Conservation (phyloP, 2,329 filamentous ascomycete species). For the Epichloe scottii region DNA sequence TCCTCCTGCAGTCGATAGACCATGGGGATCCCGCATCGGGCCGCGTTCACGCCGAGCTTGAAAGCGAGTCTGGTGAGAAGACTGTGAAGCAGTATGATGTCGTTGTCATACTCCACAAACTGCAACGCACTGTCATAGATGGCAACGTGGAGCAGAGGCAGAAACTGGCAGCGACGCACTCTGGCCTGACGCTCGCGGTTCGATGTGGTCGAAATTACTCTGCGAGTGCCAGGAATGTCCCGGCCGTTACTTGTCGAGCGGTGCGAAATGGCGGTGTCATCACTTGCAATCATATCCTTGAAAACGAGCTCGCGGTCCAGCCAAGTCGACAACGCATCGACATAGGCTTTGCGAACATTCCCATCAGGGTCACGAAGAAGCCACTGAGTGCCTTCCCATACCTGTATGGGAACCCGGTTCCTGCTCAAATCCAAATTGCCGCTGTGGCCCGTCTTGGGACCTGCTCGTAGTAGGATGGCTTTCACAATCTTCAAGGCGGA, state of each 20-base stretch:
- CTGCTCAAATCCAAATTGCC: constrained; percentile 54
- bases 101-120: constrained; percentile 56
- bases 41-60: constrained; percentile 71
- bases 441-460: constrained; percentile 46
- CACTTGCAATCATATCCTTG: constrained; percentile 49
- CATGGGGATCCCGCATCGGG: constrained; percentile 73
- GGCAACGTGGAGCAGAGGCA: constrained; percentile 71
- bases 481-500: constrained; percentile 69
- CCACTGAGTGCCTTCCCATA: constrained; percentile 97
- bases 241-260: constrained; percentile 29
- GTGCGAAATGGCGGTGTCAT: constrained; percentile 37
- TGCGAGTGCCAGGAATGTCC: constrained; percentile 37
- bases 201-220: constrained; percentile 58
- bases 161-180: constrained; percentile 53
- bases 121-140: constrained; percentile 83
- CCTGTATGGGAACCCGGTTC: constrained; percentile 62
- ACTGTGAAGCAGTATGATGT: constrained; percentile 65
- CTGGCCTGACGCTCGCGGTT: constrained; percentile 41
- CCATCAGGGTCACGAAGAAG: constrained; percentile 69
- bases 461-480: constrained; percentile 70
- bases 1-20: constrained; percentile 80
- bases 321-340: constrained; percentile 75
- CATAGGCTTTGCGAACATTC: constrained; percentile 71
- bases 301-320: constrained; percentile 65
- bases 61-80: constrained; percentile 63